A percentile compares a stretch with the other conserved stretches of the same genome.
phyloP scores from a whole-genome alignment of 257 asterid species.

The Ocimum tenuiflorum region DNA sequence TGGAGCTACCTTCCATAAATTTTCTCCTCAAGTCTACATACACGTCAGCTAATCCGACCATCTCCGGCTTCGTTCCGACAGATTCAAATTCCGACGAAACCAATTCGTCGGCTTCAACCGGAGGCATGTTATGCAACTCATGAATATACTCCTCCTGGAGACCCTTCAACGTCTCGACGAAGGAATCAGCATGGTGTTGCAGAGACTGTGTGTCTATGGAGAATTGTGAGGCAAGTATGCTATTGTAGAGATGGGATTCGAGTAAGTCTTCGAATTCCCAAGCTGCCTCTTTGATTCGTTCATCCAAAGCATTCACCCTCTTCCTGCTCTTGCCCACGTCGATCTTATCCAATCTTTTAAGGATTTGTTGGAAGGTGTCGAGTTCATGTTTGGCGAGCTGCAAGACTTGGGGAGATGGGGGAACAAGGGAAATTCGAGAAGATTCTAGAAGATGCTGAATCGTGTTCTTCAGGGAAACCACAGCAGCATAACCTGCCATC shows the following conservation, averaged over 20 bases:
- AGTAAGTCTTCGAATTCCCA: too few relatives aligned
- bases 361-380: background rate
- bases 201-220: too few relatives aligned
- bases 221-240: background rate
- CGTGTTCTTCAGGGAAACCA: conserved; percentile 9
- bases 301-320: background rate
- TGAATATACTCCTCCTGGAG: too few relatives aligned
- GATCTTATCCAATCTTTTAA: background rate
- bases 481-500: too few relatives aligned
- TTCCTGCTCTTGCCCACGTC: background rate
- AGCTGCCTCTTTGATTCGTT: background rate
- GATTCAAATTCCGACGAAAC: background rate
- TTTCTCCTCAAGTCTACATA: background rate
- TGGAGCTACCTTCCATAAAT: background rate
- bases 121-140: background rate
- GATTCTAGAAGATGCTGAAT: background rate
- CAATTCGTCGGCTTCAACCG: background rate
- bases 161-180: too few relatives aligned
- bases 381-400: background rate
- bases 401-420: background rate
- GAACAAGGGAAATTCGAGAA: background rate
- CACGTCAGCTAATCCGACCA: background rate
- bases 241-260: background rate
- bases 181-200: too few relatives aligned
- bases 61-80: background rate